These are phyloP conservation scores for Rhynchosporium secalis DNA, from an alignment of 2,329 filamentous ascomycete species.

Conservation along the genomic window DNA sequence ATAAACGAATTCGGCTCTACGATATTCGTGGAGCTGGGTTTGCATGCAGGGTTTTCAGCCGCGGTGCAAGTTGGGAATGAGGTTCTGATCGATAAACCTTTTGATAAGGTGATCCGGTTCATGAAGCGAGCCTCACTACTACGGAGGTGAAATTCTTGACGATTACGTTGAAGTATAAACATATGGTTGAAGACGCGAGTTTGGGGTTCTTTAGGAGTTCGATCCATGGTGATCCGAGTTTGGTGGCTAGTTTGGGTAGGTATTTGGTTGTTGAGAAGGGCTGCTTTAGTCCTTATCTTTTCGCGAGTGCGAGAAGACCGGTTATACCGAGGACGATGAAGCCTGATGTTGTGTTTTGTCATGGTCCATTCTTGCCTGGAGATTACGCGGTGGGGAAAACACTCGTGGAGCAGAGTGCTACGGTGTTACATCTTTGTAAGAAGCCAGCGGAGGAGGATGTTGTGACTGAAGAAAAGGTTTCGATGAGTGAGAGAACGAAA, in stretches of 20 bases:
- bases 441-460: constrained; percentile 7
- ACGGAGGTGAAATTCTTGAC: constrained; percentile 23
- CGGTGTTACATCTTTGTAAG: constrained; percentile 23
- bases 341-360: constrained; percentile 23
- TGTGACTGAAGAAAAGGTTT: constrained; percentile 4
- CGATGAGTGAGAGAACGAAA: constrained; percentile 17
- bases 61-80: constrained; percentile 20
- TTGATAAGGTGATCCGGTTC: constrained; percentile 24
- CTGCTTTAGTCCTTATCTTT: constrained; percentile 24
- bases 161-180: constrained; percentile 24
- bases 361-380: constrained; percentile 23
- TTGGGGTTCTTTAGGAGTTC: constrained; percentile 24
- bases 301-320: constrained; percentile 24
- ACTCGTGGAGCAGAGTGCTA: constrained; percentile 24
- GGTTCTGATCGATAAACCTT: constrained; percentile 20
- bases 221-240: constrained; percentile 22
- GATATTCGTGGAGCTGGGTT: constrained; percentile 20
- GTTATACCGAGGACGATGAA: constrained; percentile 24
- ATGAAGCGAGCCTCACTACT: constrained; percentile 20
- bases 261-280: constrained; percentile 23
- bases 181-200: constrained; percentile 21
- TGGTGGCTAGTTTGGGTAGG: constrained; percentile 22
- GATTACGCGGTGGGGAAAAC: constrained; percentile 22
- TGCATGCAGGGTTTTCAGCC: constrained; percentile 21
- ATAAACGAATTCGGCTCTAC: constrained; percentile 20